Conservation (phyloP, 768 basidiomycete genomes). For the Boletus rufocinnamomeus region DNA sequence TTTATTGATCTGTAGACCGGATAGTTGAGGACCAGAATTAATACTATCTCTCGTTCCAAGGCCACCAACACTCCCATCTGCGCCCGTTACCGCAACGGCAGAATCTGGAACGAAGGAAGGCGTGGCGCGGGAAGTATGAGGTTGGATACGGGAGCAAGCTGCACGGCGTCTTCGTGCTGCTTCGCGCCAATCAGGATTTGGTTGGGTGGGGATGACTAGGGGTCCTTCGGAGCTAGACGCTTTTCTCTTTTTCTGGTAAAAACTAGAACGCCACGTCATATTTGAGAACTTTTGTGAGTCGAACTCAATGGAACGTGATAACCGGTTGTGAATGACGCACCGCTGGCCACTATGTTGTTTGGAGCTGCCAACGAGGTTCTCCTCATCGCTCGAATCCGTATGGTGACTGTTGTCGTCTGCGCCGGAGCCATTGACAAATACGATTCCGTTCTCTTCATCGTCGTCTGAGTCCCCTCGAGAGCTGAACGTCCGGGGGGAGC, state of each 20-base stretch:
- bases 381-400: conserved; percentile 57
- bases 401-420: conserved; percentile 30
- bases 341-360: conserved; percentile 78
- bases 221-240: conserved; percentile 49
- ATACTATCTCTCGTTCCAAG: conserved; percentile 74
- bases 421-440: conserved; percentile 23
- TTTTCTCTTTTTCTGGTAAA: conserved; percentile 46
- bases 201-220: conserved; percentile 81
- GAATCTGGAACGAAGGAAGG: conserved; percentile 66
- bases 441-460: conserved; percentile 28
- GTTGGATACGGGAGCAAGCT: conserved; percentile 19
- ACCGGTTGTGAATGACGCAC: conserved; percentile 56
- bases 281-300: conserved; percentile 67
- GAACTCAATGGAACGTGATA: conserved; percentile 44
- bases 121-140: conserved; percentile 7
- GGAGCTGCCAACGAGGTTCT: conserved; percentile 73
- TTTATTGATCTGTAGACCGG: conserved; percentile 62
- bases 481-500: conserved; percentile 44
- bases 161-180: conserved; percentile 61
- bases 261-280: conserved; percentile 33
- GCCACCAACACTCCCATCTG: conserved; percentile 76
- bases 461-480: conserved; percentile 33
- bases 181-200: conserved; percentile 91
- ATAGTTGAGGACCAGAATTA: conserved; percentile 71
- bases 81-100: conserved; percentile 53